phyloP scores from a whole-genome alignment of 768 basidiomycete genomes.

The Kwoniella dendrophila region DNA sequence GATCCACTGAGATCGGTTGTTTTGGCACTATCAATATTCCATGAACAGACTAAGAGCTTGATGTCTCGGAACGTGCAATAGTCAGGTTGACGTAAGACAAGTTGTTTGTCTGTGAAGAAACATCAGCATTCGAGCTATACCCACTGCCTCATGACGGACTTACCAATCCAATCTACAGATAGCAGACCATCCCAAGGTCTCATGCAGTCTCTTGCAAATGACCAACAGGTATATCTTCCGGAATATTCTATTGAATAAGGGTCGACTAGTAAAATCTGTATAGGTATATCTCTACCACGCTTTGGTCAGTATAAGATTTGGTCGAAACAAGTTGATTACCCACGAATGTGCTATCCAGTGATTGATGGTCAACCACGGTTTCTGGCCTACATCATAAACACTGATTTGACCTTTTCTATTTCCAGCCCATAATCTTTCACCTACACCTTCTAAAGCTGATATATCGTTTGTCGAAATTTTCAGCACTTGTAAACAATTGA shows the following conservation, averaged over 20 bases:
- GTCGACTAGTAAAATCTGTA: conserved; percentile 70
- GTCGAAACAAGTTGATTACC: conserved; percentile 16
- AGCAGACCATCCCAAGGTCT: conserved; percentile 89
- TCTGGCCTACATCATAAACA: conserved; percentile 69
- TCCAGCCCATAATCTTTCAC: conserved; percentile 83
- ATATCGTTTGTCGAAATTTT: conserved; percentile 82
- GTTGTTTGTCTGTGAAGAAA: conserved; percentile 65
- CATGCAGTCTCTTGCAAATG: conserved; percentile 72
- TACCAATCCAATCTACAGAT: conserved; percentile 82
- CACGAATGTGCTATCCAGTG: conserved; percentile 77
- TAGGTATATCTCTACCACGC: conserved; percentile 60
- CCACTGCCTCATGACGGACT: conserved; percentile 47
- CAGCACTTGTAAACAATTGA: conserved; percentile 69
- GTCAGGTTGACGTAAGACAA: conserved; percentile 71
- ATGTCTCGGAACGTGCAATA: conserved; percentile 80
- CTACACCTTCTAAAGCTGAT: conserved; percentile 79
- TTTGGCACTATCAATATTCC: conserved; percentile 89
- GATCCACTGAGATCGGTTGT: conserved; percentile 72
- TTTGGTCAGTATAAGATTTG: neutral
- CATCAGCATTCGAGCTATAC: neutral
- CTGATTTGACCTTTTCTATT: conserved; percentile 77
- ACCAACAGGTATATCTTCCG: conserved; percentile 68
- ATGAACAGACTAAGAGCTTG: conserved; percentile 77
- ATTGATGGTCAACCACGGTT: conserved; percentile 86
- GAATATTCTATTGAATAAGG: conserved; percentile 67